Evolutionary conservation across 192 early-diverging fungal genomes (phyloP), one percentile per base, ranked within the genome.

Genomic region (Gorgonomyces haynaldii): DNA sequence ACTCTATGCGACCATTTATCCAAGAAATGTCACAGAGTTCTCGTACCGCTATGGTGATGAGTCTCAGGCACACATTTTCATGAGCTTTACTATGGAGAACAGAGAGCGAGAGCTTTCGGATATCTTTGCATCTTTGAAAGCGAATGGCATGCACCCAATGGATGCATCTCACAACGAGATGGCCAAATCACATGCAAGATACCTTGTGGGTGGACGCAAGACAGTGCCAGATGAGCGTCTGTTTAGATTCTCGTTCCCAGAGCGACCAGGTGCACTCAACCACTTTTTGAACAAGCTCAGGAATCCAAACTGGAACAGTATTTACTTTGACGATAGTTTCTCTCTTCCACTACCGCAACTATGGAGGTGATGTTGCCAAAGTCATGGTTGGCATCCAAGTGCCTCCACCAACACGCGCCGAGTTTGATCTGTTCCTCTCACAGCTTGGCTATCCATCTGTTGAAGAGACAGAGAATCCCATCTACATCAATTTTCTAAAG

Each of bases 261-360:
- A 97, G 60, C 72, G 89, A 30, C 93, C 91, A 1, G 96, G 92
- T 28, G 91, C 90, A 3, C 67, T 97, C 31, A 68, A 79, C 15
- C 82, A 87, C 56, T 97, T 99, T 61, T 67, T 98, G 28, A 45
- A 61, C 19, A 78, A 79, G 7, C 50, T 96, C 27, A 22, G 45
- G 10, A 41, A 66, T 32, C 55, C 54, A 15, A 30, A 36, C 15
- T 60, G 58, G 57, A 60, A 64, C 32, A 48, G 57, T 63, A 39
- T 32, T 26, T 45, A 24, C 25, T 25, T 42, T 43, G 4, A 24
- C 76, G 81, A 83, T 83, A 62, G 83, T 91, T 13, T 82, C 88
- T 15, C 70, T 96, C 22, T 97, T 96, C 72, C 93, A 97, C 65
- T 96, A 97, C 68, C 75, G 92, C 40, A 93, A 97, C 64, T 85